A percentile compares a stretch with the other conserved stretches of the same genome.
These are phyloP conservation scores for Eimeria tenella DNA, from an alignment of 169 alveolate species.

Conservation along the genomic window DNA sequence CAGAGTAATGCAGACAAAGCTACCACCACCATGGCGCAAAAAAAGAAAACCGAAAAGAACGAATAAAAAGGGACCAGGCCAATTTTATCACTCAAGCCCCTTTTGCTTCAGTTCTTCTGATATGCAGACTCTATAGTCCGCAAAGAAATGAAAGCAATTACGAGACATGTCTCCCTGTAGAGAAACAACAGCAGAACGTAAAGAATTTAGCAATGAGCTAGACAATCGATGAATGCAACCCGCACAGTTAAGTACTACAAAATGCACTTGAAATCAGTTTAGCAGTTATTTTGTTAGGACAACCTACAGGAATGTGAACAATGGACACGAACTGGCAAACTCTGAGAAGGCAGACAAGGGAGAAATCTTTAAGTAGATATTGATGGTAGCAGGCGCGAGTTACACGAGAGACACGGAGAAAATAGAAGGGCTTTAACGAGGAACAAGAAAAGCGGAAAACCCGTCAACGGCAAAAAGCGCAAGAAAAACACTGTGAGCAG, in stretches of 20 bases:
- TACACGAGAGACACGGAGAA: not conserved
- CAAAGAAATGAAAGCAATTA: slow-evolving; percentile 72
- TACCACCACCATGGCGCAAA: no score
- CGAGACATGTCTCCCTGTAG: slow-evolving; percentile 57
- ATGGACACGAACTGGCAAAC: not conserved
- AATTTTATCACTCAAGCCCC: slow-evolving; percentile 17
- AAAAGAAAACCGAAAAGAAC: no score
- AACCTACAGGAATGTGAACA: not conserved
- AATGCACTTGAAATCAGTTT: no score
- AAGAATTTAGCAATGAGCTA: no score
- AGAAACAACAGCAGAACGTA: not conserved
- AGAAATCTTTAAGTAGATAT: not conserved
- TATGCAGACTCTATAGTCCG: slow-evolving; percentile 70
- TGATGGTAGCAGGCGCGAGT: not conserved
- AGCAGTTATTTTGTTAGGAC: not conserved
- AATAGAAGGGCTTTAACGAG: not conserved
- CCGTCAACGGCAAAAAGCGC: not conserved
- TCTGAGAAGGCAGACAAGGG: not conserved
- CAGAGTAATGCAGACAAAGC: no score
- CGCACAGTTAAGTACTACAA: no score
- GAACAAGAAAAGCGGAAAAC: not conserved
- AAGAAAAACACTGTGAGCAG: not conserved
- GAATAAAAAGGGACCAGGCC: no score
- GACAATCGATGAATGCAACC: no score
- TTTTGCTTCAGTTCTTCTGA: slow-evolving; percentile 54